Conservation (phyloP, 305 asterid species). For the Solanum hybrid region DNA sequence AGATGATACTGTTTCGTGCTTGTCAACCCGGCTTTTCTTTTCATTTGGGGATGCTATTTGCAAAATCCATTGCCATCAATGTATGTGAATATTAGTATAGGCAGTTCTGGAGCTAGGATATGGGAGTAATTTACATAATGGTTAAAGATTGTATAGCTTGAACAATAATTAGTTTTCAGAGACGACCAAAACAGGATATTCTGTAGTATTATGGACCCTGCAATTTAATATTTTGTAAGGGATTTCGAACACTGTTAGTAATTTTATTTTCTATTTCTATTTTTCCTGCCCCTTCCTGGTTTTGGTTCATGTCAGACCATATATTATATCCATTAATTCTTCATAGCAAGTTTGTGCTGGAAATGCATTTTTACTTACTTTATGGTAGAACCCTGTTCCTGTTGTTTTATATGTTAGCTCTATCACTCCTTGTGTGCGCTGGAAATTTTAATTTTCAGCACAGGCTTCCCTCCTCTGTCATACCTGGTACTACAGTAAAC, state of each 20-base stretch:
- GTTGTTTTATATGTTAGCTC: neutral
- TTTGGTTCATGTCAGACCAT: neutral
- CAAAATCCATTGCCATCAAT: neutral
- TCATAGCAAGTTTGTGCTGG: neutral
- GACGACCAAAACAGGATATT: neutral
- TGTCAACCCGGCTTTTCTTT: neutral
- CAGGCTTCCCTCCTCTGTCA: neutral
- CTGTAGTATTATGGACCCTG: slow-evolving; percentile 10
- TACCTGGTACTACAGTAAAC: neutral
- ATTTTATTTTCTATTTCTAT: neutral
- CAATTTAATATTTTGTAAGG: neutral
- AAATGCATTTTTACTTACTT: neutral
- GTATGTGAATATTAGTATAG: slow-evolving; percentile 2
- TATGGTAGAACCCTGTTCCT: neutral
- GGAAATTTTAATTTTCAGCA: neutral
- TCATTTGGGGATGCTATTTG: neutral
- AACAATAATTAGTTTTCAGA: slow-evolving; percentile 4
- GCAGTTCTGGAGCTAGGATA: neutral
- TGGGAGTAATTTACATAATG: slow-evolving; percentile 12
- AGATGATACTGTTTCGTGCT: neutral
- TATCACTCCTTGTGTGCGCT: neutral
- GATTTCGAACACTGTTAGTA: neutral
- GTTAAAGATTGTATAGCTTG: slow-evolving; percentile 14
- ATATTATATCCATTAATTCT: neutral
- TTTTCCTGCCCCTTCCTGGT: neutral